Base-by-base conservation (phyloP, 768 basidiomycete genomes). In the Tulasnella calospora region DNA sequence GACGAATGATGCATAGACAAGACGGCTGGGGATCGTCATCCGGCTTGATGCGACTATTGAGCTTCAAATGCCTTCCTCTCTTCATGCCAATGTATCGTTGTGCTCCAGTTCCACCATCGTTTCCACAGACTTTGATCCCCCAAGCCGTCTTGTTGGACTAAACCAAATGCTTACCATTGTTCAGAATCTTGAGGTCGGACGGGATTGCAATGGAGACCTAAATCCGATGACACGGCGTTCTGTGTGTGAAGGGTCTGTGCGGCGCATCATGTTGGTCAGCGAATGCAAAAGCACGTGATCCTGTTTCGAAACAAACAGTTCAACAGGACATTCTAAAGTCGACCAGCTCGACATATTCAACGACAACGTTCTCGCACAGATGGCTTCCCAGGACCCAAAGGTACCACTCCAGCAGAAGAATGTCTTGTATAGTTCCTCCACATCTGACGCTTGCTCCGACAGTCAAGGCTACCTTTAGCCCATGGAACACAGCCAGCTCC, bases 111-210 rank as follows among this genome's bases (percentile, higher is more conserved):
- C 33, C 3, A 30, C 27, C 33, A 27, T 67, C 19, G 30, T 13
- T 30, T 67, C 61, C 30, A 51, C 38, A 69, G 30, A 76, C 12
- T 27, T 15, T 4, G 61, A 57, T 38, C 57, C 21, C 17, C 75
- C 57, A n/a, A 67, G 61, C 61, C 61, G 61, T 35, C 61, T 67
- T 67, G 61, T 35, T 15, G 27, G 33, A 67, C 30, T 41, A 36
- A 73, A 73, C 3, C 40, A 38, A 41, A 73, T 27, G 40, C 71
- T 73, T 38, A 73, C 71, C 71, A 73, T 73, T 73, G 30, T 73
- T 73, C 71, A 73, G 30, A 47, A 10, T 73, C 71, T 73, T 73
- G 71, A 73, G 46, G 71, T 73, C 61, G 61, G 61, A 27, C 61
- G 13, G 61, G 57, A 61, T 61, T 46, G 40, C 36, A 76, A 38